Percentiles rank a stretch among this genome's conserved stretches.
These are phyloP conservation scores for Exobasidium cylindrosporum DNA, from an alignment of 1,284 basidiomycete genomes.

Conservation along the genomic window DNA sequence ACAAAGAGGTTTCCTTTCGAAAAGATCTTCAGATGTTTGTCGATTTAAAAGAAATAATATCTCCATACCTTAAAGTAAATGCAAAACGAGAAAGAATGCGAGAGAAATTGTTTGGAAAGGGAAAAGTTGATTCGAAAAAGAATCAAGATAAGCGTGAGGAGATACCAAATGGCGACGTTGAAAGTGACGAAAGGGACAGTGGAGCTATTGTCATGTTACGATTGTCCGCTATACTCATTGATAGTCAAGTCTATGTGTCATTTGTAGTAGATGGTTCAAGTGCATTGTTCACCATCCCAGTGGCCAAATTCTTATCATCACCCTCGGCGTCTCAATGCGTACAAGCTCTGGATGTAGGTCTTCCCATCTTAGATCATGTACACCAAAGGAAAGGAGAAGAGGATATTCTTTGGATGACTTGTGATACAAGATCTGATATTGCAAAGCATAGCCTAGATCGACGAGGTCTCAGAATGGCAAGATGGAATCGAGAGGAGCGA, in stretches of 20 bases:
- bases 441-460: background rate
- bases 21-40: background rate
- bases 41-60: background rate
- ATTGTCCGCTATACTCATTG: background rate
- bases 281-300: background rate
- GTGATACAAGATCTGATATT: background rate
- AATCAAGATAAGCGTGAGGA: background rate
- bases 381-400: background rate
- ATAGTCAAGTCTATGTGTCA: background rate
- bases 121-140: background rate
- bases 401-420: background rate
- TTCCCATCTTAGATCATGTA: background rate
- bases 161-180: background rate
- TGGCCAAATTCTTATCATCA: background rate
- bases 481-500: background rate
- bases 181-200: background rate
- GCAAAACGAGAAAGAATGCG: conserved; percentile 4
- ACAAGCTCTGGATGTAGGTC: background rate
- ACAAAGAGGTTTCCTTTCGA: background rate
- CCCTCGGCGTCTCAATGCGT: background rate
- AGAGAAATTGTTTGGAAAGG: background rate
- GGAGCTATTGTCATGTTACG: background rate
- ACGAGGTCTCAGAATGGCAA: background rate
- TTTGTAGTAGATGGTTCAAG: background rate
- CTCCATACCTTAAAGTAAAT: background rate